A percentile compares a stretch with the other conserved stretches of the same genome.
phyloP scores from a whole-genome alignment of 2,329 filamentous ascomycete species.

The Aspergillus sergii region DNA sequence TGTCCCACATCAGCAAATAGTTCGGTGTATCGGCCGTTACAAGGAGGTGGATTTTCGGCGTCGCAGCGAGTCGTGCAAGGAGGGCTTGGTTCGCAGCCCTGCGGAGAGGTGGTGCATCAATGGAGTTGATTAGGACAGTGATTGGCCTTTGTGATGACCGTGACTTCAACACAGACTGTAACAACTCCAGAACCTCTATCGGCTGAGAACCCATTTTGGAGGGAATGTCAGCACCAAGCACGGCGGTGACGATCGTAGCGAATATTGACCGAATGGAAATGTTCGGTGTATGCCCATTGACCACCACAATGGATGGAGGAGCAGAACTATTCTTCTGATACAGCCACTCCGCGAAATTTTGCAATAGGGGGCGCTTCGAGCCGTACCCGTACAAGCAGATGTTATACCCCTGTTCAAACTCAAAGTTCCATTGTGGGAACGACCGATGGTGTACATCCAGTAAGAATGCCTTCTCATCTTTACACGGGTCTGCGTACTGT shows the following conservation, averaged over 20 bases:
- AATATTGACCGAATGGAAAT: constrained; percentile 50
- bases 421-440: constrained; percentile 91
- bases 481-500: constrained; percentile 68
- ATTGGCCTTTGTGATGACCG: constrained; percentile 50
- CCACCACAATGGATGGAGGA: constrained; percentile 69
- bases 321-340: constrained; percentile 48
- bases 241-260: constrained; percentile 65
- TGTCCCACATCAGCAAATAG: constrained; percentile 88
- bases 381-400: constrained; percentile 92
- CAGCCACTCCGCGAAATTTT: constrained; percentile 72
- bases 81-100: constrained; percentile 69
- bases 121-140: constrained; percentile 78
- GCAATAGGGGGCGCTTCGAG: constrained; percentile 77
- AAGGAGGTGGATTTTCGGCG: constrained; percentile 71
- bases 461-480: constrained; percentile 69
- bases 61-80: constrained; percentile 74
- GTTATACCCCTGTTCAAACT: constrained; percentile 83
- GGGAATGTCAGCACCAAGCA: constrained; percentile 49
- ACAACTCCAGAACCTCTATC: constrained; percentile 66
- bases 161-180: constrained; percentile 64
- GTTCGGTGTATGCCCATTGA: constrained; percentile 74
- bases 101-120: constrained; percentile 78
- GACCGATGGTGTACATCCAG: constrained; percentile 75
- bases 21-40: constrained; percentile 86
- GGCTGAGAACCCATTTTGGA: constrained; percentile 66